phyloP scores from a whole-genome alignment of 2,329 filamentous ascomycete species.

The Neofusicoccum sp. region DNA sequence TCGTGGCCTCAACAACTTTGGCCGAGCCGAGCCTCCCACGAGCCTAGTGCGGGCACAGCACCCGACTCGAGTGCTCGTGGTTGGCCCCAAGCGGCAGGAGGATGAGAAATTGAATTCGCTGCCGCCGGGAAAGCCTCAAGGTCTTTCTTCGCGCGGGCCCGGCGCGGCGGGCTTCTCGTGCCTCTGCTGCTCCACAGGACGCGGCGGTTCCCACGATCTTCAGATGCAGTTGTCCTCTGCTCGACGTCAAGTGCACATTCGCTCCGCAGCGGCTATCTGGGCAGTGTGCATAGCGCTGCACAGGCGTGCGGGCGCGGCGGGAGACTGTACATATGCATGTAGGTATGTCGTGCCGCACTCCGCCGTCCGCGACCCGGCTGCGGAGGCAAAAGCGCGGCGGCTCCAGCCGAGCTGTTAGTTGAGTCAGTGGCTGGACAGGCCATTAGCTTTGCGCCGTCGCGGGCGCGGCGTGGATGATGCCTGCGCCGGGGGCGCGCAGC shows the following conservation, averaged over 20 bases:
- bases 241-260: slow-evolving; percentile 13
- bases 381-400: slow-evolving; percentile 15
- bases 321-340: slow-evolving; percentile 19
- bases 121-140: slow-evolving; percentile 14
- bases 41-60: slow-evolving; percentile 5
- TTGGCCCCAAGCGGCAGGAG: slow-evolving; percentile 6
- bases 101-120: slow-evolving; percentile 12
- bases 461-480: slow-evolving; percentile 11
- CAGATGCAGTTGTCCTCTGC: slow-evolving; percentile 15
- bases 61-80: slow-evolving; percentile 8
- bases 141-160: slow-evolving; percentile 4
- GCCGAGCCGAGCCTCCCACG: not conserved
- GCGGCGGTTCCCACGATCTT: slow-evolving; percentile 12
- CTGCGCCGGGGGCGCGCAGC: not conserved
- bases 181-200: not conserved
- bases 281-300: slow-evolving; percentile 6
- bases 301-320: slow-evolving; percentile 13
- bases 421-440: slow-evolving; percentile 9
- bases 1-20: slow-evolving; percentile 8
- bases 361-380: slow-evolving; percentile 4
- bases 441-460: not conserved
- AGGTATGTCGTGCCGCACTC: slow-evolving; percentile 18
- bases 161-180: slow-evolving; percentile 1
- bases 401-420: slow-evolving; percentile 14
- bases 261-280: slow-evolving; percentile 13